Evolutionary conservation across 805 yeast genomes (phyloP).

Genomic region (Suhomyces xylopsoci): DNA sequence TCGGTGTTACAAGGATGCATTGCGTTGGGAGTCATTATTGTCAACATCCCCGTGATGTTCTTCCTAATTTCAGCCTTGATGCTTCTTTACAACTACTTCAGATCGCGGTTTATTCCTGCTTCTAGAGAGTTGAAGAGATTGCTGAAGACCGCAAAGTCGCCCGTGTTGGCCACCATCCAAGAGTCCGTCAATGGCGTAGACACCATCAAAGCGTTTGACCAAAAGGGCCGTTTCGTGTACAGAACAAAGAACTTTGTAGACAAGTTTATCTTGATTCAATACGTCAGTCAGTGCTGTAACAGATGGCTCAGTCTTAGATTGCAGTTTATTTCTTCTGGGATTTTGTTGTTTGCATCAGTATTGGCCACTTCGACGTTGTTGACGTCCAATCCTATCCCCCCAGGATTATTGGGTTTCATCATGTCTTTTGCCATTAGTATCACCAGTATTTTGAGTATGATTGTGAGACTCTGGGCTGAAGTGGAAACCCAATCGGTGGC

Average conservation of each 20-base stretch:
- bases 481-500: slow-evolving; percentile 63
- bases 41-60: slow-evolving; percentile 53
- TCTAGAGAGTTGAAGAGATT: slow-evolving; percentile 79
- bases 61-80: slow-evolving; percentile 46
- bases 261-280: slow-evolving; percentile 38
- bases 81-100: slow-evolving; percentile 65
- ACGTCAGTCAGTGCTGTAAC: slow-evolving; percentile 43
- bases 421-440: slow-evolving; percentile 63
- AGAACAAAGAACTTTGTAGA: slow-evolving; percentile 53
- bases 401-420: slow-evolving; percentile 63
- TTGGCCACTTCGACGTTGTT: slow-evolving; percentile 41
- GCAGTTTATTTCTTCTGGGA: slow-evolving; percentile 57
- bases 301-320: slow-evolving; percentile 66
- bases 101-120: slow-evolving; percentile 62
- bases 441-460: slow-evolving; percentile 50
- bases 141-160: slow-evolving; percentile 65
- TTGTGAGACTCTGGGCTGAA: slow-evolving; percentile 60
- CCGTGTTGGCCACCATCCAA: slow-evolving; percentile 78
- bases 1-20: slow-evolving; percentile 44
- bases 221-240: slow-evolving; percentile 56
- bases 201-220: slow-evolving; percentile 77
- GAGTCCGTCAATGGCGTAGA: slow-evolving; percentile 76
- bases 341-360: slow-evolving; percentile 50
- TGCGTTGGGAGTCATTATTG: slow-evolving; percentile 51
- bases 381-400: slow-evolving; percentile 42